phyloP scores from a whole-genome alignment of 2,329 filamentous ascomycete genomes.

The Alternaria ethzedia region DNA sequence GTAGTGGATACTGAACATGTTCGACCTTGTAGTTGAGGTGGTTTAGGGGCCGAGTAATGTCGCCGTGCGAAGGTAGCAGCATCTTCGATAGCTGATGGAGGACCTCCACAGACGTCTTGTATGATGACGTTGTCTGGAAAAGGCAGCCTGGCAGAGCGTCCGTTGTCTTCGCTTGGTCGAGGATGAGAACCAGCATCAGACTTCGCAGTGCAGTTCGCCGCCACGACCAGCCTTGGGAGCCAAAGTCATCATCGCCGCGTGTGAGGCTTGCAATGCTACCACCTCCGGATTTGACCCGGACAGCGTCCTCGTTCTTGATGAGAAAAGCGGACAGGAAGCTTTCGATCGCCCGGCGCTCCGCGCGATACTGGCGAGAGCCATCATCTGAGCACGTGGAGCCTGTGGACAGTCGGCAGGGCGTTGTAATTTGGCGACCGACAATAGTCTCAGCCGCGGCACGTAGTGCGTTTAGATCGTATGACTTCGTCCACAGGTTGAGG shows the following conservation, averaged over 20 bases:
- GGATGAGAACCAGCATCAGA: slow-evolving; percentile 64
- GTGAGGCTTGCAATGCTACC: slow-evolving; percentile 50
- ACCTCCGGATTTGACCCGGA: slow-evolving; percentile 45
- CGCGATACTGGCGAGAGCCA: slow-evolving; percentile 42
- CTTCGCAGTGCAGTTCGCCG: slow-evolving; percentile 64
- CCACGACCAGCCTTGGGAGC: slow-evolving; percentile 57
- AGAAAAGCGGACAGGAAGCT: slow-evolving; percentile 64
- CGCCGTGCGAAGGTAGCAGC: slow-evolving; percentile 65
- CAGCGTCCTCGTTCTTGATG: slow-evolving; percentile 64
- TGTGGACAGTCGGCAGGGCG: slow-evolving; percentile 45
- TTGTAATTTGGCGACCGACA: slow-evolving; percentile 60
- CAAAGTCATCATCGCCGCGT: slow-evolving; percentile 49
- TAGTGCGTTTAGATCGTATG: slow-evolving; percentile 61
- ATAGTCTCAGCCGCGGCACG: slow-evolving; percentile 64
- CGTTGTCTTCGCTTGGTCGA: slow-evolving; percentile 61
- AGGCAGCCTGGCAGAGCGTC: slow-evolving; percentile 52
- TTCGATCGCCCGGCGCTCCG: slow-evolving; percentile 54
- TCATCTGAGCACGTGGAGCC: slow-evolving; percentile 45
- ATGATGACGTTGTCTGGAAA: slow-evolving; percentile 58
- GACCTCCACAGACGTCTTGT: slow-evolving; percentile 64
- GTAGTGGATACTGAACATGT: slow-evolving; percentile 62
- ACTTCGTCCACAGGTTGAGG: slow-evolving; percentile 63
- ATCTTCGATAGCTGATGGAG: slow-evolving; percentile 60
- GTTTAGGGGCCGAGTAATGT: slow-evolving; percentile 61
- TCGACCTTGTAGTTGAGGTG: slow-evolving; percentile 64